These are phyloP conservation scores for Capsicum baccatum DNA, from an alignment of 257 asterid genomes.

Conservation along the genomic window DNA sequence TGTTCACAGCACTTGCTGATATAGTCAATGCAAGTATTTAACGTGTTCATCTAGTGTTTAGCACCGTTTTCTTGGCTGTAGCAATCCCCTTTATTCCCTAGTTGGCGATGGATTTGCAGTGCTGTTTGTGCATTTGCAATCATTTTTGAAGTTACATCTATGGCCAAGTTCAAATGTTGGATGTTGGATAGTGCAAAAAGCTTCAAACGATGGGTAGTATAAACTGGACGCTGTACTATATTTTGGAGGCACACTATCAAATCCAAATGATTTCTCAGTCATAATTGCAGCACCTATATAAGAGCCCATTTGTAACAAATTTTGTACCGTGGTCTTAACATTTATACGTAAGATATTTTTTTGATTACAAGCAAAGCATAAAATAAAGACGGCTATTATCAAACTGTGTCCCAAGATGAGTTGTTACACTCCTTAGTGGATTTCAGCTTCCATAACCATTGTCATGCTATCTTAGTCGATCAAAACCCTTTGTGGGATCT, in stretches of 20 bases:
- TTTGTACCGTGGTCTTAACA: not conserved
- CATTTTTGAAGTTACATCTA: not conserved
- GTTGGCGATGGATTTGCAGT: not conserved
- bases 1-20: not conserved
- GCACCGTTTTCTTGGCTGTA: not conserved
- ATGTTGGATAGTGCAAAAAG: not conserved
- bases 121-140: not conserved
- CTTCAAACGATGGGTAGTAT: too few relatives aligned
- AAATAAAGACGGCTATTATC: too few relatives aligned
- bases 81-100: not conserved
- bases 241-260: too few relatives aligned
- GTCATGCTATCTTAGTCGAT: too few relatives aligned
- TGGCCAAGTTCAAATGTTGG: not conserved
- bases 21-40: constrained; percentile 12
- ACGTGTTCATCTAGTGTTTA: not conserved
- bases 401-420: too few relatives aligned
- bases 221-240: too few relatives aligned
- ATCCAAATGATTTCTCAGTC: too few relatives aligned
- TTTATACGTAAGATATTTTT: not conserved
- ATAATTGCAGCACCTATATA: too few relatives aligned
- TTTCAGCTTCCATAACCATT: too few relatives aligned
- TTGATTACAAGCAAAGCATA: not conserved
- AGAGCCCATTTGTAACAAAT: too few relatives aligned
- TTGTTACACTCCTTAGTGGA: too few relatives aligned
- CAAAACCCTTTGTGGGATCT: too few relatives aligned